Conservation (phyloP, 2,329 filamentous ascomycete species). For the Ramularia collo-cygni region DNA sequence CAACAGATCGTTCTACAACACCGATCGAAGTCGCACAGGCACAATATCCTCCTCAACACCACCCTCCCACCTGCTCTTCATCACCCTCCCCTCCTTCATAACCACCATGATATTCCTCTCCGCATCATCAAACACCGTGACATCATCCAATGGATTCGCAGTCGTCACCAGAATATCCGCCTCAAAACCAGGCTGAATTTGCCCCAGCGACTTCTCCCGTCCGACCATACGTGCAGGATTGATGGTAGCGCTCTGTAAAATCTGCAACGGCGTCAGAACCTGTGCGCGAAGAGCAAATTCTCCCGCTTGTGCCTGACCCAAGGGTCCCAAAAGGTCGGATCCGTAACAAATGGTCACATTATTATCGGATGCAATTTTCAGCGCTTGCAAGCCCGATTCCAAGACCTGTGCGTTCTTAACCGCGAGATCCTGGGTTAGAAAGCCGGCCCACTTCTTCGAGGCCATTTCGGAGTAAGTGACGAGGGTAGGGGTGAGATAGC, state of each 20-base stretch:
- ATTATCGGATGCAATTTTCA: constrained; percentile 45
- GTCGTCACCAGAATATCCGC: constrained; percentile 50
- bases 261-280: constrained; percentile 37
- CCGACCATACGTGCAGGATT: constrained; percentile 47
- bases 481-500: constrained; percentile 50
- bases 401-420: constrained; percentile 49
- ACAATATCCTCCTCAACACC: no score
- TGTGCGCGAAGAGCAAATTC: constrained; percentile 44
- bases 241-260: constrained; percentile 48
- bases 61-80: constrained; percentile 31
- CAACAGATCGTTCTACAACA: no score
- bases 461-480: constrained; percentile 47
- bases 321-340: constrained; percentile 44
- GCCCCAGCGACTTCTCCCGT: constrained; percentile 43
- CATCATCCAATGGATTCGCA: constrained; percentile 50
- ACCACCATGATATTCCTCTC: constrained; percentile 46
- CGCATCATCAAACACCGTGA: constrained; percentile 44
- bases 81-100: constrained; percentile 49
- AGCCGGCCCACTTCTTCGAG: constrained; percentile 37
- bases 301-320: constrained; percentile 43
- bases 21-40: no score
- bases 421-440: constrained; percentile 39
- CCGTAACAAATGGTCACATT: constrained; percentile 53
- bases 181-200: constrained; percentile 44
- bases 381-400: constrained; percentile 38